phyloP scores from a whole-genome alignment of 1,139 yeast genomes.

The Yamadazyma friedrichii region DNA sequence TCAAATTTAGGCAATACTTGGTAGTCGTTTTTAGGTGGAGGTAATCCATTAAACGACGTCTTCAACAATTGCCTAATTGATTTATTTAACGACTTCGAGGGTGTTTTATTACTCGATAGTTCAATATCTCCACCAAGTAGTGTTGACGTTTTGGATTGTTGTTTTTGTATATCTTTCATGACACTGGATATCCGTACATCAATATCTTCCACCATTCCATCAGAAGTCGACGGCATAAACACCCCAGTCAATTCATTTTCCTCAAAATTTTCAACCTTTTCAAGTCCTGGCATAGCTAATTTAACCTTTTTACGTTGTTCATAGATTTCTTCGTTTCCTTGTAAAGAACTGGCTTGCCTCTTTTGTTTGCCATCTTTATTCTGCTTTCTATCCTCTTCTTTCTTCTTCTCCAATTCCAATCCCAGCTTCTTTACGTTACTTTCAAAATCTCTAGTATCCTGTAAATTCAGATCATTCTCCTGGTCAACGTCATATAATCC shows the following conservation, averaged over 20 bases:
- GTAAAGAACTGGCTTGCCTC: constrained; percentile 12
- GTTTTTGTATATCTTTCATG: constrained; percentile 21
- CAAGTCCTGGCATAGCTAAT: constrained; percentile 44
- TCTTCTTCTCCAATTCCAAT: constrained; percentile 37
- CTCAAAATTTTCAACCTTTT: constrained; percentile 7
- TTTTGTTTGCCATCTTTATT: constrained; percentile 15
- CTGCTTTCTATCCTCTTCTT: constrained; percentile 26
- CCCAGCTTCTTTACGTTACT: constrained; percentile 49
- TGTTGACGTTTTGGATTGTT: constrained; percentile 18
- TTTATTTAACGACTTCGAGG: constrained; percentile 9
- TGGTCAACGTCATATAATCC: constrained; percentile 70
- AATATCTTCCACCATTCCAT: constrained; percentile 16
- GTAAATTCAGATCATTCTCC: constrained; percentile 47
- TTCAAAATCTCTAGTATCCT: constrained; percentile 44
- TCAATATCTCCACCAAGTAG: constrained; percentile 12
- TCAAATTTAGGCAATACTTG: constrained; percentile 29
- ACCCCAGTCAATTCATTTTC: constrained; percentile 15
- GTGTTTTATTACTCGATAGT: background rate
- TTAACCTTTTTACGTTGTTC: constrained; percentile 48
- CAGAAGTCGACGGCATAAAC: constrained; percentile 4
- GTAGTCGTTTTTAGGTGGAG: constrained; percentile 26
- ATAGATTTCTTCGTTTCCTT: constrained; percentile 35
- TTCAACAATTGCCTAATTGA: constrained; percentile 18
- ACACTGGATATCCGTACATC: constrained; percentile 31
- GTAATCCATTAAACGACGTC: constrained; percentile 22